Evolutionary conservation across 1,284 basidiomycete species (phyloP), one percentile per base, ranked within the genome.

Genomic region (Fomitopsis pinicola): DNA sequence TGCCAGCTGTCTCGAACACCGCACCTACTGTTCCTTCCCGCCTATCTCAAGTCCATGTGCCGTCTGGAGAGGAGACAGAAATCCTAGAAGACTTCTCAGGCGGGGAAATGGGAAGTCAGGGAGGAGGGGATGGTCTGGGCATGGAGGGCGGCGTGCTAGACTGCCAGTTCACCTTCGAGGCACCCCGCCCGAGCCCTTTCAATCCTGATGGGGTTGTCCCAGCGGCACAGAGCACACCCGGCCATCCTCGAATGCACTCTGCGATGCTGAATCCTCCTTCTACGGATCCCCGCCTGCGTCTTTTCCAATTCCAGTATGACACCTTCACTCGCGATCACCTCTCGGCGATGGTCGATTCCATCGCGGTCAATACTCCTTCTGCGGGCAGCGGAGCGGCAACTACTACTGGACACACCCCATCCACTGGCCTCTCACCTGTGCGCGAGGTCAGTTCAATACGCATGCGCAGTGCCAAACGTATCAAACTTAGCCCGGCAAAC

Each of bases 301-400:
- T 97, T 38, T 97, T 97, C 77, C 90, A 94, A 68, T 92, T 94
- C 64, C 87, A 92, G 63, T 97, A 97, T 72, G 95, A 98, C 74
- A 96, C 95, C 0, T 94, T 91, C 71, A 97, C 95, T 2, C 86
- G 94, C 42, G 91, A 96, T 48, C 93, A 97, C 72, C 84, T 98
- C 55, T 93, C 92, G 1, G 93, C 91, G 1, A 84, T 98, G 73
- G 92, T 95, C 1, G 94, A 97, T 68, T 94, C 89, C 12, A 94
- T 95, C 65, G 92, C 88, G 26, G 80, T 91, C 44, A 89, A 91
- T 64, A 88, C 89, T 0, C 86, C 87, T 0, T 87, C 88, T 22
- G 86, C 81, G 38, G 76, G 72, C 12, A 81, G 75, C 55, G 71
- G 68, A 1, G 72, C 73, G 30, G 65, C 71, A 22, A 75, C 71